These are phyloP conservation scores for Fermentozyma sake DNA, from an alignment of 1,139 yeast genomes.

Conservation along the genomic window DNA sequence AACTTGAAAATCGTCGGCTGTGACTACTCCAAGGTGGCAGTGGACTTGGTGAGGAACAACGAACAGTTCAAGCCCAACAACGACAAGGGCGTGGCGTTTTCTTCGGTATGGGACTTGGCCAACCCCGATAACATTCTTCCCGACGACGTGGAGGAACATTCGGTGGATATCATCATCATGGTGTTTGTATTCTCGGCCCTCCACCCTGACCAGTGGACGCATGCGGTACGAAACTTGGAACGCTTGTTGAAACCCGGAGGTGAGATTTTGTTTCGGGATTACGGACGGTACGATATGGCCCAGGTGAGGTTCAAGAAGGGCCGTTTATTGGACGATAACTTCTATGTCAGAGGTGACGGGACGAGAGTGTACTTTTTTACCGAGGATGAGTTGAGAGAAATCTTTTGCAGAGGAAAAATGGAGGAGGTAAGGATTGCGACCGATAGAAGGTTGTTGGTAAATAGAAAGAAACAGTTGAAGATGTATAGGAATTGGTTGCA, in stretches of 20 bases:
- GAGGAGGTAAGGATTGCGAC: conserved; percentile 74
- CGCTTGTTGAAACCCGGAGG: conserved; percentile 91
- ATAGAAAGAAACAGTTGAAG: conserved; percentile 84
- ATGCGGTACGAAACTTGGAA: conserved; percentile 66
- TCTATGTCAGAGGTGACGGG: conserved; percentile 96
- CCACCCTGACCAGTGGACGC: conserved; percentile 86
- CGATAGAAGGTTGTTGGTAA: conserved; percentile 85
- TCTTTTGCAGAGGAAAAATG: conserved; percentile 66
- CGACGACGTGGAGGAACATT: conserved; percentile 72
- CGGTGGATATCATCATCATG: conserved; percentile 89
- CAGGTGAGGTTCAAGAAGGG: conserved; percentile 92
- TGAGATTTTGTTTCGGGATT: conserved; percentile 81
- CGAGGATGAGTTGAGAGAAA: conserved; percentile 78
- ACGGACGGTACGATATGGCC: conserved; percentile 93
- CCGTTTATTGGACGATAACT: conserved; percentile 83
- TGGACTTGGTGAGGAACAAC: conserved; percentile 69
- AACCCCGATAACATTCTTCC: conserved; percentile 73
- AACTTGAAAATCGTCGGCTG: conserved; percentile 74
- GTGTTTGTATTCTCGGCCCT: conserved; percentile 91
- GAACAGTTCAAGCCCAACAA: conserved; percentile 48
- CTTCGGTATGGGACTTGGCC: conserved; percentile 95
- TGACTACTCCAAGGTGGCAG: conserved; percentile 88
- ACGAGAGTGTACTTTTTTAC: conserved; percentile 96
- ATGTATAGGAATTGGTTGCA: conserved; percentile 98
- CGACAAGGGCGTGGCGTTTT: conserved; percentile 59